phyloP scores from a whole-genome alignment of 768 basidiomycete genomes.

The Boletus rufocinnamomeus region DNA sequence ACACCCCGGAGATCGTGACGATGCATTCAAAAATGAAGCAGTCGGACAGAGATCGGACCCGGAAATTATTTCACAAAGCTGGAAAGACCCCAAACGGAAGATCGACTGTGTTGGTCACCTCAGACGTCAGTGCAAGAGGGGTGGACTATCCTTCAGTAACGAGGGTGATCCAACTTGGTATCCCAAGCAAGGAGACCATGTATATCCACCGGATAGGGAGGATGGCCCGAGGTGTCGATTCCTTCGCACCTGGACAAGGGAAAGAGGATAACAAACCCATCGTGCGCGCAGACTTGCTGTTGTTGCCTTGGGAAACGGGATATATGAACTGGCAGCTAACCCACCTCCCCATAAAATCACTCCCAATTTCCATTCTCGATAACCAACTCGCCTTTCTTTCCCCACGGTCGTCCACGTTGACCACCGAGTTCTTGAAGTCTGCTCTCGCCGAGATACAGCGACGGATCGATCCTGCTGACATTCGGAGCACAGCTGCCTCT shows the following conservation, averaged over 20 bases:
- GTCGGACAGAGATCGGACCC: conserved; percentile 30
- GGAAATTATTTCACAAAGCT: conserved; percentile 14
- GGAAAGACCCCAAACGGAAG: conserved; percentile 28
- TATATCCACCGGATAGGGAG: conserved; percentile 88
- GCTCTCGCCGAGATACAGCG: conserved; percentile 34
- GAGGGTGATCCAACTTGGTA: conserved; percentile 88
- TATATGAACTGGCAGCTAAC: conserved; percentile 65
- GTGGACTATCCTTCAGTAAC: conserved; percentile 89
- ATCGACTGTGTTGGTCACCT: conserved; percentile 73
- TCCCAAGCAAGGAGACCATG: conserved; percentile 65
- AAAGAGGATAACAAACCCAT: neutral
- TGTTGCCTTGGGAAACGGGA: conserved; percentile 76
- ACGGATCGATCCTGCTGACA: conserved; percentile 48
- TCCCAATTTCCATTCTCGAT: conserved; percentile 36
- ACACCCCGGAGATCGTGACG: conserved; percentile 65
- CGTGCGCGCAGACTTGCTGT: conserved; percentile 71
- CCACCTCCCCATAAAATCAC: conserved; percentile 67
- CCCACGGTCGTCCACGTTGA: conserved; percentile 11
- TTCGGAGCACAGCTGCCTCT: conserved; percentile 64
- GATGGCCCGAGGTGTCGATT: conserved; percentile 68
- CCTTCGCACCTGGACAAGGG: conserved; percentile 37
- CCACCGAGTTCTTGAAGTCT: conserved; percentile 29
- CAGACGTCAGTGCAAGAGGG: conserved; percentile 87
- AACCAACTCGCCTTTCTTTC: conserved; percentile 15
- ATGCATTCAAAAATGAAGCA: conserved; percentile 71